Evolutionary conservation across 225 moss, liverwort and hornwort genomes (phyloP).

Genomic region (Physcomitrium patens): DNA sequence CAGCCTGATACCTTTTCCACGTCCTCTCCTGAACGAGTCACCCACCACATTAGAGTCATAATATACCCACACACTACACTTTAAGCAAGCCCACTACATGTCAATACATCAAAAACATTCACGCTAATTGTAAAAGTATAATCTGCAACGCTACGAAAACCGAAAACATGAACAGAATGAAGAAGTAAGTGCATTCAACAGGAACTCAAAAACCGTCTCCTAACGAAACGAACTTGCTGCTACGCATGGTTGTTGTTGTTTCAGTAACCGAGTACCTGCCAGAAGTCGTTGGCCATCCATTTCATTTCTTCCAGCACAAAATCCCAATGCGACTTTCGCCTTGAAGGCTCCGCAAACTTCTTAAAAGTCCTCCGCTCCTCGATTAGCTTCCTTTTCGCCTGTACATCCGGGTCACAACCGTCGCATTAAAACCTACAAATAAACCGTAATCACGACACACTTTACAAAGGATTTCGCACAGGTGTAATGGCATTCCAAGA

Average conservation of each 20-base stretch:
- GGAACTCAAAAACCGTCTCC: background rate
- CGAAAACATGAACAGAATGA: too few relatives aligned
- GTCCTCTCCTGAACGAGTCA: constrained; percentile 64
- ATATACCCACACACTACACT: background rate
- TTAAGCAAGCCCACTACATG: background rate
- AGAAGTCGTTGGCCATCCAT: constrained; percentile 93
- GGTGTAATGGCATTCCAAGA: background rate
- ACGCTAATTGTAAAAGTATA: background rate
- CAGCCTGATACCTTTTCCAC: constrained; percentile 76
- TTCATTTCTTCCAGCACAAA: constrained; percentile 84
- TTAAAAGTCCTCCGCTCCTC: constrained; percentile 54
- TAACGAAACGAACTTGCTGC: background rate
- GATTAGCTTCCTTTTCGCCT: constrained; percentile 55
- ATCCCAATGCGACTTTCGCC: constrained; percentile 75
- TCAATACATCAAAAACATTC: background rate
- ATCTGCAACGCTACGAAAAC: too few relatives aligned
- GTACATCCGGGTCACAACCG: background rate
- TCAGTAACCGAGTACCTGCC: constrained; percentile 53
- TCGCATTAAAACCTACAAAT: background rate
- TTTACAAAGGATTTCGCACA: background rate
- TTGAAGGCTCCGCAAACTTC: constrained; percentile 37
- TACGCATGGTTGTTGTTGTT: background rate
- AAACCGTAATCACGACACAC: background rate
- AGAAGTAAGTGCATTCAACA: background rate
- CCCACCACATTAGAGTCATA: background rate